Conservation (phyloP, 2,329 filamentous ascomycete species). For the Colletotrichum sidae region DNA sequence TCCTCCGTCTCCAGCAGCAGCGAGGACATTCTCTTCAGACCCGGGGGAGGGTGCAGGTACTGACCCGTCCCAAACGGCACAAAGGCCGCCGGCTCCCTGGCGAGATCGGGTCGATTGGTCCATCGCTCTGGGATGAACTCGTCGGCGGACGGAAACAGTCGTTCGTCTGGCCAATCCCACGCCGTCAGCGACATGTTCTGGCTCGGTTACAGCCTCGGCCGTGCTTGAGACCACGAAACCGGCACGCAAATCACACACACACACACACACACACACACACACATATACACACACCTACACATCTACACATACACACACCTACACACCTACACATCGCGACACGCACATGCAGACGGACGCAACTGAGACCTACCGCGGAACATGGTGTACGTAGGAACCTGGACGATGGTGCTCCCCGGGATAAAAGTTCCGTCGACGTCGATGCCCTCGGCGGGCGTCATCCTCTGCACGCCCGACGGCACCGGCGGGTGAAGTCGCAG, state of each 20-base stretch:
- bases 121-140: slow-evolving; percentile 43
- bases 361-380: slow-evolving; percentile 34
- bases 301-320: too few relatives aligned
- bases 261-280: too few relatives aligned
- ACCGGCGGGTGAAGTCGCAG: slow-evolving; percentile 53
- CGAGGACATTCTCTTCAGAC: too few relatives aligned
- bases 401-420: slow-evolving; percentile 51
- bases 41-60: background rate
- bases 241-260: too few relatives aligned
- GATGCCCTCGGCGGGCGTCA: slow-evolving; percentile 52
- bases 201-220: too few relatives aligned
- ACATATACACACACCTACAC: background rate
- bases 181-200: background rate
- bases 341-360: background rate
- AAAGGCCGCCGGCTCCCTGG: slow-evolving; percentile 40
- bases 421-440: slow-evolving; percentile 47
- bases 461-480: slow-evolving; percentile 47
- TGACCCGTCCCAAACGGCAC: slow-evolving; percentile 44
- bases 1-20: too few relatives aligned
- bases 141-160: slow-evolving; percentile 39
- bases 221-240: too few relatives aligned
- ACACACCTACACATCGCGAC: background rate
- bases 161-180: slow-evolving; percentile 29
- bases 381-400: slow-evolving; percentile 44
- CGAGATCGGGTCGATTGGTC: slow-evolving; percentile 38